These are phyloP conservation scores for Argentina anserina DNA, from an alignment of 306 rosid species.

Conservation along the genomic window DNA sequence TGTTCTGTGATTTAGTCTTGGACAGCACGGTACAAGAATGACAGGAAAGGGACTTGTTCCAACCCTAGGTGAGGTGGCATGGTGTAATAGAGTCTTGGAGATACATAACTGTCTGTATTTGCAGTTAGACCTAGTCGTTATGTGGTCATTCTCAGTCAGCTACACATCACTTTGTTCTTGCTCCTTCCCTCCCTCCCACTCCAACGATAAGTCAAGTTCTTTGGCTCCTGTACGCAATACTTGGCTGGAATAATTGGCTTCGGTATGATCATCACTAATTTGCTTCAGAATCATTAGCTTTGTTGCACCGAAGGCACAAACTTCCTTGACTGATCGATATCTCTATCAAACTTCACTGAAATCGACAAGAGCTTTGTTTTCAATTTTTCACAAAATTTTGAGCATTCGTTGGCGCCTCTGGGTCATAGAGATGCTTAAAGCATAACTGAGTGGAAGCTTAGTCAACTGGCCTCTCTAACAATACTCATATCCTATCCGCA, in stretches of 20 bases:
- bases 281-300: neutral
- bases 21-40: neutral
- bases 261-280: neutral
- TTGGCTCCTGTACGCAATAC: neutral
- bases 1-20: neutral
- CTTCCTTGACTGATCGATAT: too few relatives aligned
- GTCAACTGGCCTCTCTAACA: neutral
- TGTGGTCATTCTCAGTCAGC: conserved; percentile 31
- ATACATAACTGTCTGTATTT: neutral
- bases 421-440: neutral
- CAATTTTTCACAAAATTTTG: neutral
- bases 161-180: conserved; percentile 5
- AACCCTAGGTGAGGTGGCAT: conserved; percentile 30
- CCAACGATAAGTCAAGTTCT: conserved; percentile 12
- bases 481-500: neutral
- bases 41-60: conserved; percentile 31
- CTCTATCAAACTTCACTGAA: too few relatives aligned
- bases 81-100: conserved; percentile 13
- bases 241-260: neutral
- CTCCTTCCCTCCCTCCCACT: neutral
- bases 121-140: conserved; percentile 30
- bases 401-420: neutral
- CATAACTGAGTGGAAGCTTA: neutral
- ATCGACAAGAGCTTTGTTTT: too few relatives aligned
- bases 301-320: too few relatives aligned